These are phyloP conservation scores for Rehmannia glutinosa DNA, from an alignment of 257 asterid genomes.

Conservation along the genomic window DNA sequence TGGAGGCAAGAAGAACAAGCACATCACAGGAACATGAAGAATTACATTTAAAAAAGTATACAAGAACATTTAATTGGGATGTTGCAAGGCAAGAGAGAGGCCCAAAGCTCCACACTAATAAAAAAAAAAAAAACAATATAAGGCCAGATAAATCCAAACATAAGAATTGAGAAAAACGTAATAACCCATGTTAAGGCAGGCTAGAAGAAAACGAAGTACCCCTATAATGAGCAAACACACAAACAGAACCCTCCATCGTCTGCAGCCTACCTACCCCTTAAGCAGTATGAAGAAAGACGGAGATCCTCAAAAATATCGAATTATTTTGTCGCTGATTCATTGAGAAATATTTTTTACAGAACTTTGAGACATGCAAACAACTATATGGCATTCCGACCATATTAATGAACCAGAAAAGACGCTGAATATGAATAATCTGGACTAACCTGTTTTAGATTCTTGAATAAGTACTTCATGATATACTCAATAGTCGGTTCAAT, in stretches of 20 bases:
- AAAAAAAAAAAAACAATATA: background rate
- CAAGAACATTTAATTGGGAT: background rate
- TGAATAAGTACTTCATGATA: conserved; percentile 54
- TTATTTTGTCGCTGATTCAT: background rate
- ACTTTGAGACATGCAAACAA: background rate
- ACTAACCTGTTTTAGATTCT: conserved; percentile 63
- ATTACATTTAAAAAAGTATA: background rate
- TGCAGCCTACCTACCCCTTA: background rate
- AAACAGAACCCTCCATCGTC: background rate
- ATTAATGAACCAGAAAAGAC: conserved; percentile 17
- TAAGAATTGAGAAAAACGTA: too few relatives aligned
- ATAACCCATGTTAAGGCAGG: background rate
- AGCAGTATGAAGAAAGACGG: background rate
- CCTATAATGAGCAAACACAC: background rate
- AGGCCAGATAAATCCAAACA: too few relatives aligned
- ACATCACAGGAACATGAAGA: background rate
- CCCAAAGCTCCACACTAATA: background rate
- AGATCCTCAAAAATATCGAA: background rate
- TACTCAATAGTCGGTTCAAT: conserved; percentile 79
- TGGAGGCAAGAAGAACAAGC: background rate
- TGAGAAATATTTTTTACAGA: background rate
- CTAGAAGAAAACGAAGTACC: background rate
- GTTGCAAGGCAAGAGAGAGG: background rate
- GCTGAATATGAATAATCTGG: conserved; percentile 9
- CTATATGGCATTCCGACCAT: conserved; percentile 6